phyloP scores from a whole-genome alignment of 2,329 filamentous ascomycete species.

The Lachnellula arida region DNA sequence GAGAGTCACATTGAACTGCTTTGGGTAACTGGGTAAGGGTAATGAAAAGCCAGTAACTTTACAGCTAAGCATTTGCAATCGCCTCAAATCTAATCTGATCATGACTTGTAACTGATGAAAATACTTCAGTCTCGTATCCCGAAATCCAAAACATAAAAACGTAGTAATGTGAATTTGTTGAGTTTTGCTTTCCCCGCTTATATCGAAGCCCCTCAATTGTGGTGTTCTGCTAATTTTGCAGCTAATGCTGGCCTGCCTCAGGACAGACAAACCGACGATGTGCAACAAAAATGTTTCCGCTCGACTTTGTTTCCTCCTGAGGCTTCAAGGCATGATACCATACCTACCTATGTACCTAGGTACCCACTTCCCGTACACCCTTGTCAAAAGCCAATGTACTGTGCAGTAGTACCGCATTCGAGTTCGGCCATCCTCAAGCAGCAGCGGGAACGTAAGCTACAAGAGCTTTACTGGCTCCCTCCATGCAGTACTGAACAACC shows the following conservation, averaged over 20 bases:
- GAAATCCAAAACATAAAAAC: too few species aligned
- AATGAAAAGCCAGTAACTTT: too few species aligned
- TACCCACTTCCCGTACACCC: neutral
- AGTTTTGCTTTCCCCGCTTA: too few species aligned
- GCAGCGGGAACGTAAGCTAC: constrained; percentile 55
- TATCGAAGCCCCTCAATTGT: neutral
- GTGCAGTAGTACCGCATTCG: neutral
- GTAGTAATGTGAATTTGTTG: too few species aligned
- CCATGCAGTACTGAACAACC: constrained; percentile 86
- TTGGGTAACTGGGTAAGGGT: too few species aligned
- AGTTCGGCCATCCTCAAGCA: neutral
- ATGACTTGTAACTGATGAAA: too few species aligned
- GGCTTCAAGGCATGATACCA: constrained; percentile 6
- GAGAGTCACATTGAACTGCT: too few species aligned
- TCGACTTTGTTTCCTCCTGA: constrained; percentile 1
- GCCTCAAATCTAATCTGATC: too few species aligned
- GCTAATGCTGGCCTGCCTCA: constrained; percentile 12
- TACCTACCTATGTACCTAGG: neutral
- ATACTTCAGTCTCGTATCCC: too few species aligned
- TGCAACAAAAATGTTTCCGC: constrained; percentile 10
- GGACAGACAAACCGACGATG: constrained; percentile 7
- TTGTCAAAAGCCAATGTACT: too few species aligned
- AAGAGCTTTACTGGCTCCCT: constrained; percentile 80
- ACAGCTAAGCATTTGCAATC: too few species aligned
- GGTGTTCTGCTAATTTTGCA: neutral